Evolutionary conservation across 2,329 filamentous ascomycete genomes (phyloP).

Genomic region (Cercospora beticola): DNA sequence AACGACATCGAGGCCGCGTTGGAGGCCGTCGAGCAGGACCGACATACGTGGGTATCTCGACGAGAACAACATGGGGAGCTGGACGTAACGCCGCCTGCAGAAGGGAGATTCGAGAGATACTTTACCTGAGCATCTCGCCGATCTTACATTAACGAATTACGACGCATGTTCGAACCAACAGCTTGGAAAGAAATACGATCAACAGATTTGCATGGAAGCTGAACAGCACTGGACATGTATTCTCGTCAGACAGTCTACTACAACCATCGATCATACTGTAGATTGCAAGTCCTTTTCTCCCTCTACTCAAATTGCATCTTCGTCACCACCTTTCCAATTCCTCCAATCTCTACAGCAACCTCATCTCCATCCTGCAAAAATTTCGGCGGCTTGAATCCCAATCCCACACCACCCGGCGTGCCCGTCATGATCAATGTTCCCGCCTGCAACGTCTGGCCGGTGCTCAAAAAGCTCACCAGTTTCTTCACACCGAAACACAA

Average conservation of each 20-base stretch:
- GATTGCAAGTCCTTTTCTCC: neutral
- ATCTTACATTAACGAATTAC: neutral
- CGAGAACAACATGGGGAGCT: constrained; percentile 24
- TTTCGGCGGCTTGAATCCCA: constrained; percentile 36
- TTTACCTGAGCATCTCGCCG: constrained; percentile 19
- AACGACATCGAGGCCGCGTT: constrained; percentile 30
- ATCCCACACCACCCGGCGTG: constrained; percentile 44
- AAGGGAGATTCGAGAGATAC: constrained; percentile 36
- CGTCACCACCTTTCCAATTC: constrained; percentile 37
- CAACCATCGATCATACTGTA: neutral
- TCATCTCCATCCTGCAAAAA: constrained; percentile 39
- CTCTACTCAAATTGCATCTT: constrained; percentile 37
- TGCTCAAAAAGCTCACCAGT: constrained; percentile 37
- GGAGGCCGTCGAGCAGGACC: constrained; percentile 29
- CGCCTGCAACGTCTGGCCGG: constrained; percentile 46
- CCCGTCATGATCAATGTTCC: constrained; percentile 54
- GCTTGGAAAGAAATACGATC: neutral
- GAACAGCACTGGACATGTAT: neutral
- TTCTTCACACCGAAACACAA: constrained; percentile 49
- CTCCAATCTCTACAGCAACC: constrained; percentile 38
- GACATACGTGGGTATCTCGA: constrained; percentile 26
- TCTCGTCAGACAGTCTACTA: neutral
- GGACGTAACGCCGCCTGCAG: constrained; percentile 35
- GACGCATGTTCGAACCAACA: neutral
- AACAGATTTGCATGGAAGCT: neutral